Percentiles rank a stretch among this genome's conserved stretches.
These are phyloP conservation scores for Scytalidium sp. DNA, from an alignment of 2,329 filamentous ascomycete genomes.

Conservation along the genomic window DNA sequence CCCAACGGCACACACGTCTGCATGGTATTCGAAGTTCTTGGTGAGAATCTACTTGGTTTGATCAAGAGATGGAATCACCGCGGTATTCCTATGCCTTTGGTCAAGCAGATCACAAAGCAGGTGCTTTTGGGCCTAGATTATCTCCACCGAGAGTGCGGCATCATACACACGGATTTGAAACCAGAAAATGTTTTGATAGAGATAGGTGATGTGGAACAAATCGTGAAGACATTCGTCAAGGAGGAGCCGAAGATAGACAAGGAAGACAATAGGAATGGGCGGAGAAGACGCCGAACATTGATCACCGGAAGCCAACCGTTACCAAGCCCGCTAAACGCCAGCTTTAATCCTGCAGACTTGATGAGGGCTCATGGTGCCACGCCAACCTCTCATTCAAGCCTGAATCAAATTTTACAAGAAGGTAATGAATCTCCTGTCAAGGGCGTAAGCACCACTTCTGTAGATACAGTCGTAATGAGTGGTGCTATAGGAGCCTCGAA, in stretches of 20 bases:
- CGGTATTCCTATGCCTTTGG: conserved; percentile 91
- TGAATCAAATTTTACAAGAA: conserved; percentile 82
- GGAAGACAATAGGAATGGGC: conserved; percentile 88
- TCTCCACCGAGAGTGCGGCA: conserved; percentile 94
- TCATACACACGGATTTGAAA: conserved; percentile 97
- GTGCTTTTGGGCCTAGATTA: conserved; percentile 94
- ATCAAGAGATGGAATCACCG: conserved; percentile 99
- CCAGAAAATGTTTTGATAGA: conserved; percentile 98
- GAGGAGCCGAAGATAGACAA: conserved; percentile 70
- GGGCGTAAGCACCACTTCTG: conserved; percentile 30
- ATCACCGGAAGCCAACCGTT: conserved; percentile 97
- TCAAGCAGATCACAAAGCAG: conserved; percentile 99
- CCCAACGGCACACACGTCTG: conserved; percentile 96
- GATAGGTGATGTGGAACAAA: conserved; percentile 98
- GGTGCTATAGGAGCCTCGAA: conserved; percentile 43
- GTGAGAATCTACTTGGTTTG: conserved; percentile 88
- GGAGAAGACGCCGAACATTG: conserved; percentile 83
- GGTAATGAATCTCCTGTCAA: conserved; percentile 52
- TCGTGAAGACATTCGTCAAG: conserved; percentile 94
- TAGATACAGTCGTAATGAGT: conserved; percentile 50
- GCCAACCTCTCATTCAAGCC: conserved; percentile 66
- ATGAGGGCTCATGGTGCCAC: conserved; percentile 53
- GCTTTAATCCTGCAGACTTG: conserved; percentile 77
- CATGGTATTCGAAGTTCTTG: conserved; percentile 98
- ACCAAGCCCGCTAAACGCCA: conserved; percentile 90